A percentile compares a stretch with the other conserved stretches of the same genome.
phyloP scores from a whole-genome alignment of 2,329 filamentous ascomycete species.

The Rhytidhysteron rufulum region DNA sequence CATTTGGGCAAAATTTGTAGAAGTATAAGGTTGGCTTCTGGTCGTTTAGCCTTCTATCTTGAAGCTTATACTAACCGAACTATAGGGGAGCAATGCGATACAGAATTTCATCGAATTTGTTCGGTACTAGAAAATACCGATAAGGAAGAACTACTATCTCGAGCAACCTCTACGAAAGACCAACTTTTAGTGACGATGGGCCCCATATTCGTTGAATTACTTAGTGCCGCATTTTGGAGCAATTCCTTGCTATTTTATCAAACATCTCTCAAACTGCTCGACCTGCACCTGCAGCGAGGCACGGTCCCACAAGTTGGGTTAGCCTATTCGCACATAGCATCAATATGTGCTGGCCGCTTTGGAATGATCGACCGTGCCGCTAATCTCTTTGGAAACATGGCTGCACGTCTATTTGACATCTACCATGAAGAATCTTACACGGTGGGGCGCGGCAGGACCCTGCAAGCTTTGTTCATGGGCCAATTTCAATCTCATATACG shows the following conservation, averaged over 20 bases:
- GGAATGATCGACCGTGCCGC: slow-evolving; percentile 66
- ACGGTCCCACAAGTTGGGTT: slow-evolving; percentile 67
- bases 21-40: too few relatives aligned
- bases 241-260: slow-evolving; percentile 71
- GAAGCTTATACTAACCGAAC: too few relatives aligned
- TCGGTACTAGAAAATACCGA: slow-evolving; percentile 39
- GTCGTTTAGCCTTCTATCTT: too few relatives aligned
- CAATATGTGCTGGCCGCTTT: slow-evolving; percentile 66
- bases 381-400: slow-evolving; percentile 60
- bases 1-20: background rate
- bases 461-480: slow-evolving; percentile 66
- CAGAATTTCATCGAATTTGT: slow-evolving; percentile 58
- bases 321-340: slow-evolving; percentile 64
- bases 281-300: slow-evolving; percentile 61
- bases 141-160: slow-evolving; percentile 45
- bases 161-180: slow-evolving; percentile 42
- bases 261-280: slow-evolving; percentile 62
- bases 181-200: slow-evolving; percentile 60
- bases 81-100: slow-evolving; percentile 74
- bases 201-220: slow-evolving; percentile 66
- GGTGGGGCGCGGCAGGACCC: slow-evolving; percentile 63
- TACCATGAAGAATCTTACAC: slow-evolving; percentile 56
- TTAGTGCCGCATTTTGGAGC: slow-evolving; percentile 70
- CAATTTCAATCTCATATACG: slow-evolving; percentile 64
- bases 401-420: slow-evolving; percentile 61